Conservation (phyloP, 768 basidiomycete genomes). For the Tylopilus balloui region DNA sequence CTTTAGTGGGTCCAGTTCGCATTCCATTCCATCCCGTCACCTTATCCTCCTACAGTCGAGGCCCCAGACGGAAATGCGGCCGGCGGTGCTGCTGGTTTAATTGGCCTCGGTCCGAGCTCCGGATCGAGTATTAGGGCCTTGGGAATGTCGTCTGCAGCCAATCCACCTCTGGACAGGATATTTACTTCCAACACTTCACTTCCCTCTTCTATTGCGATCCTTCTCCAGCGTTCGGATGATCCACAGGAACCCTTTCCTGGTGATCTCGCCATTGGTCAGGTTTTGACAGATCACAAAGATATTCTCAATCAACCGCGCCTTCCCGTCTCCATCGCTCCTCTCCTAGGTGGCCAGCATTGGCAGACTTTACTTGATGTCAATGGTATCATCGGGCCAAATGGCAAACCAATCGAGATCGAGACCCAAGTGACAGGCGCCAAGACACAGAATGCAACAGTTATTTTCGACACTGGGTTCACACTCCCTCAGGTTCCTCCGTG, state of each 20-base stretch:
- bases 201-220: constrained; percentile 58
- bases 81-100: constrained; percentile 31
- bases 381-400: constrained; percentile 60
- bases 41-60: constrained; percentile 18
- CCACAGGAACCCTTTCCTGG: constrained; percentile 51
- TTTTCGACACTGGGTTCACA: constrained; percentile 70
- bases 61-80: constrained; percentile 12
- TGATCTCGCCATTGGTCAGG: constrained; percentile 58
- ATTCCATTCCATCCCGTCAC: neutral
- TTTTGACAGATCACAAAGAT: constrained; percentile 44
- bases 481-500: constrained; percentile 58
- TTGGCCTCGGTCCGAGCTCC: constrained; percentile 62
- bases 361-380: constrained; percentile 57
- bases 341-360: constrained; percentile 54
- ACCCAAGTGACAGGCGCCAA: constrained; percentile 44
- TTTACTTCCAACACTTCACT: constrained; percentile 56
- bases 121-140: constrained; percentile 44
- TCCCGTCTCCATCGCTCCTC: constrained; percentile 39
- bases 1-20: constrained; percentile 7
- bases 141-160: constrained; percentile 37
- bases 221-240: constrained; percentile 58
- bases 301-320: constrained; percentile 51
- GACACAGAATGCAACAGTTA: constrained; percentile 47
- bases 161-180: constrained; percentile 58
- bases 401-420: constrained; percentile 41